Evolutionary conservation across 495 filamentous ascomycete species (phyloP), one percentile per base, ranked within the genome.

Genomic region (Hypomontagnella submonticulosa): DNA sequence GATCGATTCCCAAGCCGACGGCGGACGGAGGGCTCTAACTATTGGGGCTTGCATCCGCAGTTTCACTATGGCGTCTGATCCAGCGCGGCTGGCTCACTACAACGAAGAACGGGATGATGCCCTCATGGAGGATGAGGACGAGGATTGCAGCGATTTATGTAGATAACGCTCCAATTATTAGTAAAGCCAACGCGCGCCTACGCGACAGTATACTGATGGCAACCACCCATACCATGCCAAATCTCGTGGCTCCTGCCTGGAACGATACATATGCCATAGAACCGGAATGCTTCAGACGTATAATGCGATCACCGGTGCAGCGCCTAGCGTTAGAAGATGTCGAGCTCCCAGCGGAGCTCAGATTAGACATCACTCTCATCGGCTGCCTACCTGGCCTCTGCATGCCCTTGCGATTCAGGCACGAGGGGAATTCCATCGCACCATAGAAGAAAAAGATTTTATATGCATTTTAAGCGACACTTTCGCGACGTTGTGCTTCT

Each of bases 11-110:
- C 27, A 4, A 53, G 20, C 12, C 19, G 23, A 2, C 23, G 23
- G 12, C 23, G 23, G 12, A n/a, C 37, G 20, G n/a, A 1, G 5
- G 10, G 13, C 30, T 4, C 15, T 11, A 8, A 44, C 47, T 15
- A 50, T 50, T n/a, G 30, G 47, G n/a, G 52, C 38, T 3, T 56
- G 52, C 40, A 30, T 56, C n/a, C 40, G 52, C 2, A 43, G n/a
- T 3, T 44, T 46, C 9, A 44, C 15, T 2, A 36, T 56, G 40
- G 13, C 30, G 7, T 10, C n/a, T 3, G 36, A 18, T 9, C 27
- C 30, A 16, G 32, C 36, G 5, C 23, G 7, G 46, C 6, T 49
- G 23, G 20, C 1, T 3, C 23, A 32, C 23, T 30, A 6, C 18
- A 27, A 27, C 6, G 23, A 27, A 27, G 23, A 27, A 6, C 6